Evolutionary conservation across 805 yeast species (phyloP), one percentile per base, ranked within the genome.

Genomic region (Ogataea ganodermae): DNA sequence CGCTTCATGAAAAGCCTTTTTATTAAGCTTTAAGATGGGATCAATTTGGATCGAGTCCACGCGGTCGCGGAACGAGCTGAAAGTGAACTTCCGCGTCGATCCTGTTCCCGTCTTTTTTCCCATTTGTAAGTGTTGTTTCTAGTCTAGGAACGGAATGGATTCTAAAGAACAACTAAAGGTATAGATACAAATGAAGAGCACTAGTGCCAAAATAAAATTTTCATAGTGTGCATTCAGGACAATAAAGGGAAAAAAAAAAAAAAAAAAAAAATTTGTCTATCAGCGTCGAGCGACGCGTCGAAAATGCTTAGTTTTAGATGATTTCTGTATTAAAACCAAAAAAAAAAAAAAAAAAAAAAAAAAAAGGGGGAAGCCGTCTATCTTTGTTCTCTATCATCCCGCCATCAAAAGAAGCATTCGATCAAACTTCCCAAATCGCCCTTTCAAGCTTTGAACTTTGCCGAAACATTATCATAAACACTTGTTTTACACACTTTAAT

Each of bases 1-100:
- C 30, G 79, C 87, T 52, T 82, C 80, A 59, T 86, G 86, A 58
- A 80, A 84, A 1, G 81, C 84, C 58, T 86, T 74, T 52, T 75
- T 79, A 20, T 72, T 69, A 31, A 83, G 66, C 43, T 76, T 76
- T 49, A 77, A 71, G 20, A 76, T 55, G 48, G 59, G 97, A 89
- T 65, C 96, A 45, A 94, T 89, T 59, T 84, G 84, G 49, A 92
- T 79, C 16, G 86, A 72, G 53, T 92, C 97, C 16, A 91, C 80
- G 47, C 95, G 78, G 56, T 91, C 96, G 53, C 84, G 81, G 64
- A 92, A 94, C 1, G 96, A 87, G 35, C 80, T 70, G 62, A 76
- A 89, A 16, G 84, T 79, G 62, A 76, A 86, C 53, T 76, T 71
- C 62, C 83, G 80, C 3, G 86, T 73, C 57, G 80, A 74, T 0